Evolutionary conservation across 139 green algal genomes (phyloP), one percentile per base, ranked within the genome.

Genomic region (Zygnema cylindricum): DNA sequence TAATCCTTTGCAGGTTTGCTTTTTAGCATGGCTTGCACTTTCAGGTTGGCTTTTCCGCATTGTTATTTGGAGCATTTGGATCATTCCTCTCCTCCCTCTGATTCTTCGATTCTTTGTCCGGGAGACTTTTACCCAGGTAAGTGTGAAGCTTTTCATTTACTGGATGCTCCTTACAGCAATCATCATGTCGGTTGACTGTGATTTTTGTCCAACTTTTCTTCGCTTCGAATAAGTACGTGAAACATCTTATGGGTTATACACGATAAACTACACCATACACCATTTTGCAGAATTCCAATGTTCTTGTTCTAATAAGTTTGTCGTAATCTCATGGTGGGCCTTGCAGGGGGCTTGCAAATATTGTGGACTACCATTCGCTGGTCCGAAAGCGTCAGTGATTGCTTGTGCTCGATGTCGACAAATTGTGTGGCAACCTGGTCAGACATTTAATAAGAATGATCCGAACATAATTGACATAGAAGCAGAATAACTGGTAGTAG

Each of bases 401-500:
- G 35, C 49, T 49, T 85, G 77, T 16, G 33, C 42, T 43, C 49
- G 43, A 7, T 85, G 77, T 54, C 42, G 77, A 54, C 39, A 54
- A 11, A 54, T 85, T 11, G 77, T 85, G 42, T 85, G 77, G 77
- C 77, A 85, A 54, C 77, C 77, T 11, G 33, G 77, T 3, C 39
- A 41, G 33, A 79, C 71, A 7, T 79, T 54, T 16, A 54, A 41
- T 16, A 41, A 43, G 36, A 43, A 79, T 16, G 71, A 79, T 43
- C 71, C 71, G 36, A 79, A 41, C 71, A 79, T 79, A 7, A 79
- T 79, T 79, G 71, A 79, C 71, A 43, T 79, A 43, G 71, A 79
- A 11, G 71, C 71, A 54, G 71, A 79, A 16, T 63, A 16, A 63
- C n/a, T n/a, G n/a, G n/a, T n/a, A n/a, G n/a, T n/a, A n/a, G n/a